phyloP scores from a whole-genome alignment of 441 rosid species.

The Melastoma candidum region DNA sequence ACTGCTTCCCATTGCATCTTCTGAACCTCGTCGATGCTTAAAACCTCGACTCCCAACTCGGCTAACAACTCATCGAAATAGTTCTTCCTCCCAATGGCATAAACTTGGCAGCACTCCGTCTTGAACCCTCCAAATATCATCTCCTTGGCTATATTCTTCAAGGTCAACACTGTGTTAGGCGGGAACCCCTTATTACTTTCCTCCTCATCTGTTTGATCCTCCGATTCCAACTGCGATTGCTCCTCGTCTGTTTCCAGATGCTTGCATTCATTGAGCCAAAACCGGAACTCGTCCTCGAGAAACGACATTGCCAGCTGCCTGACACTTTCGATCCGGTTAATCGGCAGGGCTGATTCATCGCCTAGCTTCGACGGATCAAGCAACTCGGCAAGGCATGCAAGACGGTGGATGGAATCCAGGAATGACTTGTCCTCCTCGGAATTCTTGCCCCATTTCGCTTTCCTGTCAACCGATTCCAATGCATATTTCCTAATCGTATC shows the following conservation, averaged over 20 bases:
- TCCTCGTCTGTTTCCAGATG: conserved; percentile 3
- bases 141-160: conserved; percentile 47
- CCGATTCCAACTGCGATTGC: conserved; percentile 5
- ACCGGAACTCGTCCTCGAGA: conserved; percentile 66
- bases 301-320: conserved; percentile 62
- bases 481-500: conserved; percentile 26
- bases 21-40: conserved; percentile 72
- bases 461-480: conserved; percentile 27
- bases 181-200: conserved; percentile 31
- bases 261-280: conserved; percentile 35
- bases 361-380: conserved; percentile 26
- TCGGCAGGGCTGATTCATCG: conserved; percentile 24
- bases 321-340: conserved; percentile 43
- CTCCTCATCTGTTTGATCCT: conserved; percentile 14
- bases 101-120: conserved; percentile 62
- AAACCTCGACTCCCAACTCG: conserved; percentile 52
- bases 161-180: conserved; percentile 23
- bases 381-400: conserved; percentile 32
- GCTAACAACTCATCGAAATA: conserved; percentile 43
- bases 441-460: conserved; percentile 25
- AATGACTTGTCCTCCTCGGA: conserved; percentile 34
- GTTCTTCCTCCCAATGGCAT: conserved; percentile 41
- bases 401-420: conserved; percentile 37
- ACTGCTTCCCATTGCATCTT: conserved; percentile 69
- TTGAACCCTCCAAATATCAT: conserved; percentile 61